Conservation (phyloP, 192 early-diverging fungal genomes). For the Spinellus fusiger region DNA sequence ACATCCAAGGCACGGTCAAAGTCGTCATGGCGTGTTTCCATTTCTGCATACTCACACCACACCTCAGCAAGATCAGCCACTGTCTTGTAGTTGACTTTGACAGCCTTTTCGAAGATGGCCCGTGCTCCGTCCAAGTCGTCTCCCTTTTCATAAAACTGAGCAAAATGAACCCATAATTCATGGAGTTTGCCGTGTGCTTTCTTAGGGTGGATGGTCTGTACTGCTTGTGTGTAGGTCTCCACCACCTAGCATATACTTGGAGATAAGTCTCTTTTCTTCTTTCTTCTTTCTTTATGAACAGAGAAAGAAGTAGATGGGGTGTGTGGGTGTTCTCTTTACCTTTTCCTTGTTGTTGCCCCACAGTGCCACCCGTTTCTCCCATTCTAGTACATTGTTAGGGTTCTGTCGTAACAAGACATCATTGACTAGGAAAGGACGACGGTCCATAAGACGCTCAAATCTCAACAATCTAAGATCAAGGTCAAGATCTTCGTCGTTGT, state of each 20-base stretch:
- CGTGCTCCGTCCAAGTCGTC: conserved; percentile 62
- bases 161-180: conserved; percentile 82
- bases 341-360: conserved; percentile 52
- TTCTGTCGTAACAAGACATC: conserved; percentile 90
- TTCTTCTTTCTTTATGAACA: neutral
- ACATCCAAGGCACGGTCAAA: conserved; percentile 73
- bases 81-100: conserved; percentile 69
- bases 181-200: conserved; percentile 73
- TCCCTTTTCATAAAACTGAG: conserved; percentile 64
- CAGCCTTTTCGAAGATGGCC: conserved; percentile 76
- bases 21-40: conserved; percentile 65
- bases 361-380: conserved; percentile 81
- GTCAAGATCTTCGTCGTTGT: conserved; percentile 53
- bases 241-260: conserved; percentile 42
- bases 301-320: too few relatives aligned
- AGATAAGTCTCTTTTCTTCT: neutral
- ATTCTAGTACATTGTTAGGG: conserved; percentile 85
- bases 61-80: conserved; percentile 84
- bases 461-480: conserved; percentile 81
- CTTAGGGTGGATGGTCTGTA: conserved; percentile 69
- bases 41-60: conserved; percentile 89
- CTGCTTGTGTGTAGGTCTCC: conserved; percentile 69
- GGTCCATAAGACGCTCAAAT: conserved; percentile 88
- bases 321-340: conserved; percentile 18
- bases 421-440: conserved; percentile 88